Evolutionary conservation across 2,329 filamentous ascomycete species (phyloP), one percentile per base, ranked within the genome.

Genomic region (Capronia americana): DNA sequence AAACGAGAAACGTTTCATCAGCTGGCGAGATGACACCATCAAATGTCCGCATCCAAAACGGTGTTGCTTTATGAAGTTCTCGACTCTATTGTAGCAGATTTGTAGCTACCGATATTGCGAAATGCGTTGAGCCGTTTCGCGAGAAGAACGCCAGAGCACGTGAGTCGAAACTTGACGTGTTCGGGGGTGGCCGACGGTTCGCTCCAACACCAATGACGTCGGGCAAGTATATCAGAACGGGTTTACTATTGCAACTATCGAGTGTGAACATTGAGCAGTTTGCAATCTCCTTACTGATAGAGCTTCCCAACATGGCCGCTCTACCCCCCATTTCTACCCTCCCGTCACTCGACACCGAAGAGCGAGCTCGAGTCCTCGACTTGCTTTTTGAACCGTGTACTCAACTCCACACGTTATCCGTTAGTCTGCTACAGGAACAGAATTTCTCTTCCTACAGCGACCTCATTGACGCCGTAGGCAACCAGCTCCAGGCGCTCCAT

Each of bases 341-440:
- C 4, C 60, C 69, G 10, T 58, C 65, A 10, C 64, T 71, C 7
- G 57, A 54, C 8, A 53, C 68, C 12, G 68, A 71, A 59, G 62
- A 66, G 26, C 54, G 69, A 54, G 69, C 71, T 20, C 41, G 63
- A 34, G 57, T 72, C 20, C 64, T 73, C 14, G 71, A 73, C 61
- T 57, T 63, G 7, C 67, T 73, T 6, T 72, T 73, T 48, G 93
- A 97, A 77, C 91, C 92, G 17, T 93, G 90, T 61, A 81, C 85
- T 0, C 86, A 89, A 58, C 87, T 97, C 1, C 92, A 94, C 77
- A 82, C 85, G 12, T 83, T 95, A 14, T 86, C 91, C 17, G 76
- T 92, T 5, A 90, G 91, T 1, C 80, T 90, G 2, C 82, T 96
- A n/a, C 82, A 82, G 48, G 81, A 82, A 53, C 79, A 84, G 56